Evolutionary conservation across 192 early-diverging fungal genomes (phyloP).

Genomic region (Coemansia sp.): DNA sequence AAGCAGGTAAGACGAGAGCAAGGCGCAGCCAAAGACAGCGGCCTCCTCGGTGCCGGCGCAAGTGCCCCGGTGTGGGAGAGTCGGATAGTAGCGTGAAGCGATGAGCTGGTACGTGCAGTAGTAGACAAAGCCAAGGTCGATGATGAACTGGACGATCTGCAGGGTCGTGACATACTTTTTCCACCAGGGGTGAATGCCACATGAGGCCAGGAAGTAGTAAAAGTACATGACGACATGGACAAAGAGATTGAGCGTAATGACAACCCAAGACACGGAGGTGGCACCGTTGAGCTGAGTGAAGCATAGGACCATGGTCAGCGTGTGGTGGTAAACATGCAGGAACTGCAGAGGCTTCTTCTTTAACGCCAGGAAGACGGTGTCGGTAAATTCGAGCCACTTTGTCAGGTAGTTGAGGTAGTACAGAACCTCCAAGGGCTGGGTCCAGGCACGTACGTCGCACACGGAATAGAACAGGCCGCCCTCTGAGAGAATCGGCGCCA

Average conservation of each 20-base stretch:
- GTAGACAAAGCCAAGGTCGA: constrained; percentile 83
- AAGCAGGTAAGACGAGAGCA: constrained; percentile 77
- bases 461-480: constrained; percentile 72
- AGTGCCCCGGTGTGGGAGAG: constrained; percentile 58
- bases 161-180: constrained; percentile 88
- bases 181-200: constrained; percentile 83
- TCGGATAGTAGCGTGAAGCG: constrained; percentile 61
- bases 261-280: constrained; percentile 63
- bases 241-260: constrained; percentile 74
- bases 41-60: constrained; percentile 75
- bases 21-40: constrained; percentile 76
- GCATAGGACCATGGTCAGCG: constrained; percentile 84
- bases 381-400: constrained; percentile 87
- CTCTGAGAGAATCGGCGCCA: constrained; percentile 65
- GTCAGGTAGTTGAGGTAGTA: constrained; percentile 93
- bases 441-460: constrained; percentile 68
- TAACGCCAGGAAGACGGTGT: constrained; percentile 82
- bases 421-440: constrained; percentile 72
- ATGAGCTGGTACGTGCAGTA: constrained; percentile 84
- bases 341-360: constrained; percentile 87
- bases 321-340: constrained; percentile 91
- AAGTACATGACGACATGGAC: constrained; percentile 93
- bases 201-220: constrained; percentile 80
- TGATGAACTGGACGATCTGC: constrained; percentile 88
- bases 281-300: constrained; percentile 72